Conservation (phyloP, 2,329 filamentous ascomycete species). For the Ophiostoma piceae region DNA sequence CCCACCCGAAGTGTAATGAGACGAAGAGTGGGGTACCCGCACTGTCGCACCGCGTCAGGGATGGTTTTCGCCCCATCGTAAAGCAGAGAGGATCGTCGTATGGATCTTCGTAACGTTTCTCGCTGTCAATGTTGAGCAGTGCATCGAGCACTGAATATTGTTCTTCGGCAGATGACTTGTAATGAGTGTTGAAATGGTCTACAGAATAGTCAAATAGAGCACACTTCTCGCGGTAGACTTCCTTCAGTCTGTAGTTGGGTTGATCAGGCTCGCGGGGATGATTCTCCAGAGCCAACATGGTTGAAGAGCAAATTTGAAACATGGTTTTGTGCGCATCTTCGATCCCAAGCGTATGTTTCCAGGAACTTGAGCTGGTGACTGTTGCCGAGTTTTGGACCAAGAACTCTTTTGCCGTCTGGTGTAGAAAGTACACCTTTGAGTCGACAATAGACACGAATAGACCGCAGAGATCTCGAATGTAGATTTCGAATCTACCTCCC, state of each 20-base stretch:
- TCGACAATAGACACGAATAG: background rate
- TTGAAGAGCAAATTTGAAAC: background rate
- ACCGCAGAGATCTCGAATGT: background rate
- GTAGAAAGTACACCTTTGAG: background rate
- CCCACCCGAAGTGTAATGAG: background rate
- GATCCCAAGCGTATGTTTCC: background rate
- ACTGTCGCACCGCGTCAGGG: no score
- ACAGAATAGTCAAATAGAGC: background rate
- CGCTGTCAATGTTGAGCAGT: background rate
- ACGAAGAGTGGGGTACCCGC: background rate
- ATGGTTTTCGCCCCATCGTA: background rate
- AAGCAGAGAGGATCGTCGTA: background rate
- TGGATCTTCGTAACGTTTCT: background rate
- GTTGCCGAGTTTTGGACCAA: background rate
- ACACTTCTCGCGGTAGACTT: background rate
- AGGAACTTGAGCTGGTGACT: background rate
- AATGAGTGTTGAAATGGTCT: background rate
- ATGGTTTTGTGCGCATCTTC: background rate
- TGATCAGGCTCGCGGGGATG: background rate
- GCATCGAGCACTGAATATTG: background rate
- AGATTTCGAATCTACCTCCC: background rate
- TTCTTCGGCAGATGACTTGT: background rate
- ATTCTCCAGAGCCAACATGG: background rate
- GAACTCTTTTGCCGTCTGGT: background rate
- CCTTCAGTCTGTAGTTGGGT: accelerated